Conservation (phyloP, 345 rosid species). For the Eucalyptus polybractea region DNA sequence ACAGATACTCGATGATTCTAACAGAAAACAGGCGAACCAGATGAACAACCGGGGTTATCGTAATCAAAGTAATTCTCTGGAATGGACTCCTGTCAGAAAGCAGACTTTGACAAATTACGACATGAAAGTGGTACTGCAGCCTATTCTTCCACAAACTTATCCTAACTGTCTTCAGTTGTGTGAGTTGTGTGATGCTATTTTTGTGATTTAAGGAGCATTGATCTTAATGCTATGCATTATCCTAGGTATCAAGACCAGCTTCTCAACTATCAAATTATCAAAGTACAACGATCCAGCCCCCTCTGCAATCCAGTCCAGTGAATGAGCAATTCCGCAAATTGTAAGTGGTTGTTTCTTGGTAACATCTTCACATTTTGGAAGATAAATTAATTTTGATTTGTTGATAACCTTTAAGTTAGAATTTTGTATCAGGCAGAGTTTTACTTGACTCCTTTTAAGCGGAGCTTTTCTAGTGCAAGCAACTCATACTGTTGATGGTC, state of each 20-base stretch:
- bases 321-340: slow-evolving; percentile 46
- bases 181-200: not conserved
- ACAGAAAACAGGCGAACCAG: slow-evolving; percentile 29
- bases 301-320: slow-evolving; percentile 23
- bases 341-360: slow-evolving; percentile 23
- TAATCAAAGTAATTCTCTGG: slow-evolving; percentile 22
- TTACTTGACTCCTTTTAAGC: not conserved
- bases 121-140: slow-evolving; percentile 32
- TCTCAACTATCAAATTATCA: slow-evolving; percentile 21
- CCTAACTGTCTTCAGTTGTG: not conserved
- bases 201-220: not conserved
- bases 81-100: slow-evolving; percentile 34
- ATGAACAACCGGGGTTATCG: slow-evolving; percentile 12
- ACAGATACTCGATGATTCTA: slow-evolving; percentile 43
- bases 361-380: not conserved
- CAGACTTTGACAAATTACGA: slow-evolving; percentile 20
- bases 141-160: not conserved
- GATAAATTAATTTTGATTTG: not conserved
- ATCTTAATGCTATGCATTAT: not conserved
- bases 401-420: not conserved
- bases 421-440: not conserved
- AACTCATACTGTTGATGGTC: not conserved
- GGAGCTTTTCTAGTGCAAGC: not conserved
- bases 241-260: slow-evolving; percentile 38
- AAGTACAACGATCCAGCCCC: slow-evolving; percentile 34